Percentiles rank a stretch among this genome's conserved stretches.
phyloP scores from a whole-genome alignment of 2,329 filamentous ascomycete species.

The Catunica adiposa region DNA sequence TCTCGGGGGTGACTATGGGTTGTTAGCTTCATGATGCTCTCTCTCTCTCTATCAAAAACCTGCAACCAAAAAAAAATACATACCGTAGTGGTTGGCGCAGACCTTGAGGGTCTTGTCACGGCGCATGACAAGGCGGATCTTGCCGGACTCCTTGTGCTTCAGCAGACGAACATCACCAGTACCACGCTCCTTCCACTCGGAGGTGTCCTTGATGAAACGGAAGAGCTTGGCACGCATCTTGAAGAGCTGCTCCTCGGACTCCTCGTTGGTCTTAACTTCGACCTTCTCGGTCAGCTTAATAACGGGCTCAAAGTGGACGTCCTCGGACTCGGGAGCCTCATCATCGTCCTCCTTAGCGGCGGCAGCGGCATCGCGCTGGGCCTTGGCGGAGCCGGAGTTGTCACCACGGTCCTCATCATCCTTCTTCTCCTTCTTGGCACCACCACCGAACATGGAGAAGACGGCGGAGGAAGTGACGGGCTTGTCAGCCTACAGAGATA shows the following conservation, averaged over 20 bases:
- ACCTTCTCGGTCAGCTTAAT: conserved; percentile 93
- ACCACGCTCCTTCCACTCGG: conserved; percentile 98
- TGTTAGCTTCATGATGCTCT: no score
- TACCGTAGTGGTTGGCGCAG: conserved; percentile 99
- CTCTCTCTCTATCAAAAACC: neutral
- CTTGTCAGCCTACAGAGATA: conserved; percentile 17
- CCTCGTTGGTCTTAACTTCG: conserved; percentile 94
- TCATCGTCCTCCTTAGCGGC: conserved; percentile 42
- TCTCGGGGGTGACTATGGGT: conserved; percentile 79
- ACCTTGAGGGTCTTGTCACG: conserved; percentile 99
- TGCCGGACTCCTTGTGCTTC: conserved; percentile 97
- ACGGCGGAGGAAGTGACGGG: conserved; percentile 47
- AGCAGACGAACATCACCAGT: conserved; percentile 91
- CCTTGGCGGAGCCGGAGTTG: conserved; percentile 76
- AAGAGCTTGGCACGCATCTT: conserved; percentile 99
- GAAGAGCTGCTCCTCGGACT: conserved; percentile 91
- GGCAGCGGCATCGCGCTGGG: conserved; percentile 48
- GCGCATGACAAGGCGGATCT: conserved; percentile 95
- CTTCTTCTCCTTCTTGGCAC: conserved; percentile 94
- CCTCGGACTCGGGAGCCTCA: conserved; percentile 69
- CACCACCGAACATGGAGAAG: conserved; percentile 98
- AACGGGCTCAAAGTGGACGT: conserved; percentile 94
- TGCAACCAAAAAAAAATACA: conserved; percentile 24
- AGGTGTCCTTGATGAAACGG: conserved; percentile 81
- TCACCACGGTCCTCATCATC: conserved; percentile 69